phyloP scores from a whole-genome alignment of 2,329 filamentous ascomycete species.

The Falciphora oryzae region DNA sequence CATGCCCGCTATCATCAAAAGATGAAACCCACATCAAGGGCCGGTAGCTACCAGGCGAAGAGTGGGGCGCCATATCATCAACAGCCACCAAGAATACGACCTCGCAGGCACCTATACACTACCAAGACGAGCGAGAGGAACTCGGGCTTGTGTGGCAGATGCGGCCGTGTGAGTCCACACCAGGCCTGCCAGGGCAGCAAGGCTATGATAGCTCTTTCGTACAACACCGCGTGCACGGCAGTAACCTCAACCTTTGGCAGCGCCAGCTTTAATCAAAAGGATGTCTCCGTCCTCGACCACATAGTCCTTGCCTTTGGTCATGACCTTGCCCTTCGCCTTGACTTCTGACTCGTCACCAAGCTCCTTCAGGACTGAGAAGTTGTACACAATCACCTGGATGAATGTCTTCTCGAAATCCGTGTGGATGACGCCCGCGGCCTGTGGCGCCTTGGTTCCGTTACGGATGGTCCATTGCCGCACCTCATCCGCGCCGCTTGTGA shows the following conservation, averaged over 20 bases:
- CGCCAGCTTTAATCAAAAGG: slow-evolving; percentile 84
- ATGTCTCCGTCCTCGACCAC: slow-evolving; percentile 78
- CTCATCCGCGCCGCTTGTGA: slow-evolving; percentile 93
- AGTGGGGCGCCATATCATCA: neutral
- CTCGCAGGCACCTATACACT: neutral
- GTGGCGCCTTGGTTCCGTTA: slow-evolving; percentile 93
- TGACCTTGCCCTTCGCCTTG: slow-evolving; percentile 86
- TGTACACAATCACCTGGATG: slow-evolving; percentile 94
- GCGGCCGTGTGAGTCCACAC: neutral
- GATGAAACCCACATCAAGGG: neutral
- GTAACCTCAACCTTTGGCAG: slow-evolving; percentile 58
- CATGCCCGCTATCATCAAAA: neutral
- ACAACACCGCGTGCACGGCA: neutral
- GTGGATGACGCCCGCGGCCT: slow-evolving; percentile 96
- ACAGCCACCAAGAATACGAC: neutral
- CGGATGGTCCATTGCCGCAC: slow-evolving; percentile 98
- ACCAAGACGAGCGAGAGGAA: neutral
- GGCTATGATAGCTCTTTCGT: neutral
- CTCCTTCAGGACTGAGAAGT: slow-evolving; percentile 76
- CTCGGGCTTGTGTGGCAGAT: neutral
- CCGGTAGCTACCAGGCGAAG: neutral
- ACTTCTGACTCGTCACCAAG: slow-evolving; percentile 82
- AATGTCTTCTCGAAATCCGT: slow-evolving; percentile 99
- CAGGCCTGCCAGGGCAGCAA: neutral
- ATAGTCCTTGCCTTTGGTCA: slow-evolving; percentile 99